Base-by-base conservation (phyloP, 2,329 filamentous ascomycete genomes). In the Epichloe amarillans region DNA sequence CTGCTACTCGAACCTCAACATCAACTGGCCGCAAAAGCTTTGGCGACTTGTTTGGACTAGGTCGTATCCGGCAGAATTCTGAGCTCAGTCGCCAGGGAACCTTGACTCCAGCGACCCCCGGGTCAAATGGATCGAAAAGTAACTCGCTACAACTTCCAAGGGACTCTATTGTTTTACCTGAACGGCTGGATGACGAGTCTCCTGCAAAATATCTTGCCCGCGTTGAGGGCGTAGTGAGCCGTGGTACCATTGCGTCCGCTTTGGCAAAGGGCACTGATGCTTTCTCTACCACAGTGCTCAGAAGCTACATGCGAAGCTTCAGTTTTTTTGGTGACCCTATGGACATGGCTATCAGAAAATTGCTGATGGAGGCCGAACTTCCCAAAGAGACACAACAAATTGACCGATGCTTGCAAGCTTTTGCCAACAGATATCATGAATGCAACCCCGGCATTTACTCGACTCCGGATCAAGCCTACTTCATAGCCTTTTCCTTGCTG, bases 261-360 rank as follows among this genome's bases (percentile, higher is more conserved):
- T 70, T 98, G 26, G 91, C 88, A 17, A 95, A 94, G 62, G 86
- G 82, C n/a, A 79, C 80, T 2, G 91, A 98, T 60, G 70, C 82
- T 0, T 98, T 97, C 64, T 86, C 83, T 45, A 80, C 83, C 53
- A 82, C 87, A 1, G 89, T 95, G 3, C 68, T 98, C 51, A 81
- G 91, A 53, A 96, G 91, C 62, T 97, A 95, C 62, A 97, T 97
- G 85, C 82, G 91, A 49, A 85, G 85, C 19, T 97, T 97, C 66
- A 82, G 84, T 49, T 97, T 97, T 97, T 97, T 97, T 96, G 90
- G 88, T 30, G 91, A 97, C 59, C 93, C 93, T 0, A 91, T 98
- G 72, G 93, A 98, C 64, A 97, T 98, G 89, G 87, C 91, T 2
- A 83, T 97, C 56, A 83, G 93, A 38, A 97, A 97, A 65, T 76